Conservation (phyloP, 2,329 filamentous ascomycete genomes). For the Penicillium sumatraense region DNA sequence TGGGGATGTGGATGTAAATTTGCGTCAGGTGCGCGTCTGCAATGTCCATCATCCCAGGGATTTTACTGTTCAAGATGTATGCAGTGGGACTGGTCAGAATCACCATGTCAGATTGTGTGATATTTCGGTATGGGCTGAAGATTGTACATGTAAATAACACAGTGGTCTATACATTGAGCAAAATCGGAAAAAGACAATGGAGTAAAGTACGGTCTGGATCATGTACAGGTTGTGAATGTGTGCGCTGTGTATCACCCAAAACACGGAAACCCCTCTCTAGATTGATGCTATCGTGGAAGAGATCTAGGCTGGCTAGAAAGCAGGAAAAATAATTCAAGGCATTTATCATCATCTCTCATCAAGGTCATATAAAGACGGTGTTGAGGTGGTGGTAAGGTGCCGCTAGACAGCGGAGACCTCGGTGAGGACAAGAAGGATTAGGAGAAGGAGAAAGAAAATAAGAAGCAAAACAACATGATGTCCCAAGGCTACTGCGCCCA, state of each 20-base stretch:
- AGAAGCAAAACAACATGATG: conserved; percentile 10
- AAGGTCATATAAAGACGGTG: conserved; percentile 49
- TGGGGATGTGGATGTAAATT: neutral
- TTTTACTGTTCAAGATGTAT: neutral
- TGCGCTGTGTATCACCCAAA: conserved; percentile 15
- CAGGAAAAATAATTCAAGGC: conserved; percentile 34
- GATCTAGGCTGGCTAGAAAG: conserved; percentile 41
- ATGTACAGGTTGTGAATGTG: conserved; percentile 7
- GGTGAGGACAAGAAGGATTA: conserved; percentile 16
- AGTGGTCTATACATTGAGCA: conserved; percentile 19
- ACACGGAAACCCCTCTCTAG: conserved; percentile 31
- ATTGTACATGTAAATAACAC: conserved; percentile 14
- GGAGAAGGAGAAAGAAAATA: conserved; percentile 10
- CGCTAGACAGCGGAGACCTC: conserved; percentile 30
- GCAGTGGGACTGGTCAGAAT: conserved; percentile 5
- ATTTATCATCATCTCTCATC: conserved; percentile 53
- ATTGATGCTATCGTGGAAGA: conserved; percentile 38
- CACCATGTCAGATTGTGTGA: conserved; percentile 9
- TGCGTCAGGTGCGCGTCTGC: neutral
- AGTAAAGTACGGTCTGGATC: neutral
- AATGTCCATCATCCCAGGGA: neutral
- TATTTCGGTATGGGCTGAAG: conserved; percentile 12
- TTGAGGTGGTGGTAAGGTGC: conserved; percentile 45
- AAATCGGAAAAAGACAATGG: neutral
- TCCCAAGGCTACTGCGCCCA: conserved; percentile 33